phyloP scores from a whole-genome alignment of 1,284 basidiomycete genomes.

The Gymnopus androsaceus region DNA sequence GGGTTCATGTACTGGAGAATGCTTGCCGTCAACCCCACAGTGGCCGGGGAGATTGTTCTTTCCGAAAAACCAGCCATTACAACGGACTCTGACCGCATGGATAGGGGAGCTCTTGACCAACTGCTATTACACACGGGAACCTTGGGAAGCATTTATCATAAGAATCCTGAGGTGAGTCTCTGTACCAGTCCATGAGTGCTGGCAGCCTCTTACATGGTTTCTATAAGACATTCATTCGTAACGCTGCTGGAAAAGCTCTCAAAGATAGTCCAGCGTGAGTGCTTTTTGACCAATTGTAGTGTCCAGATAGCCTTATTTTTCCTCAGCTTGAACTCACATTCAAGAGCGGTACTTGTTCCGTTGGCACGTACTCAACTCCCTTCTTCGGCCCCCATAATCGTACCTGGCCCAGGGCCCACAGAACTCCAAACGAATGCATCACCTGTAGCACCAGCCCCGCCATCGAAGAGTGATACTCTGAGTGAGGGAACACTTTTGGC shows the following conservation, averaged over 20 bases:
- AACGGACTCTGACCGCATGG: conserved; percentile 98
- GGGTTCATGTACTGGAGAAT: conserved; percentile 99
- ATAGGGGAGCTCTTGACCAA: conserved; percentile 91
- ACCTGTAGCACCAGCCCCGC: conserved; percentile 25
- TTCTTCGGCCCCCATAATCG: conserved; percentile 40
- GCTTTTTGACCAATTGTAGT: too few relatives aligned
- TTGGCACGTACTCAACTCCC: conserved; percentile 56
- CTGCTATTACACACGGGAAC: conserved; percentile 80
- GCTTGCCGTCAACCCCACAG: conserved; percentile 89
- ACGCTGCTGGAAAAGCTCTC: conserved; percentile 72
- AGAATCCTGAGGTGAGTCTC: conserved; percentile 80
- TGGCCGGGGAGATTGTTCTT: conserved; percentile 91
- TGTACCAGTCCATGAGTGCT: conserved; percentile 3
- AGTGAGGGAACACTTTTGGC: conserved; percentile 21
- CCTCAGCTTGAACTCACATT: conserved; percentile 72
- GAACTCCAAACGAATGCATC: conserved; percentile 41
- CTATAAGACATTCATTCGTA: conserved; percentile 80
- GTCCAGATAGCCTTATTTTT: too few relatives aligned
- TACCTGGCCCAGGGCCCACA: conserved; percentile 69
- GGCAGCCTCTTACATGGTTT: conserved; percentile 7
- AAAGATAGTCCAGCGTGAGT: conserved; percentile 79
- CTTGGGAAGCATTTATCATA: conserved; percentile 86
- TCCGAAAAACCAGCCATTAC: conserved; percentile 94
- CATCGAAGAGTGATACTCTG: conserved; percentile 22
- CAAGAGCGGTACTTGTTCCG: conserved; percentile 70